Base-by-base conservation (phyloP, 257 asterid genomes). In the Penstemon newberryi region DNA sequence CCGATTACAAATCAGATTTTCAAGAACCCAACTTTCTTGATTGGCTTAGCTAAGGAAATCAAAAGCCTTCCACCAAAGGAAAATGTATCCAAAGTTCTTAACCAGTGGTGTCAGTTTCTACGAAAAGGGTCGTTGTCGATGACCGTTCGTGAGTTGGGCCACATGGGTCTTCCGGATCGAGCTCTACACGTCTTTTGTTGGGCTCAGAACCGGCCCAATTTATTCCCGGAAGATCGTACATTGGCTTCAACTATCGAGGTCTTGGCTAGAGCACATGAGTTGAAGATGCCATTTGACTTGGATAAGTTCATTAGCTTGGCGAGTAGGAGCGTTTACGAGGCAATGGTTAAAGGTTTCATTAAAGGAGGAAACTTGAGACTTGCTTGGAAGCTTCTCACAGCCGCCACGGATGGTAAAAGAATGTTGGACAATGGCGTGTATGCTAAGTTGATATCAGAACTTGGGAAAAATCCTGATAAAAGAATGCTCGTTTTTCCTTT, bases 111-210 rank as follows among this genome's bases (percentile, higher is more conserved):
- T 57, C 85, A 73, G 10, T 89, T 87, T 85, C 87, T 91, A 0
- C 82, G 90, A 7, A 91, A 89, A 73, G 97, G 97, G 46, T 86
- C 96, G 0, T 68, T 91, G 60, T 91, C 96, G 0, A 60, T 91
- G 55, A 25, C 89, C 93, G 6, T 59, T 90, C 33, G 2, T 25
- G 33, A 25, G 33, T 25, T 25, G 33, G 33, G 33, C 33, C 33
- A 25, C 33, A 25, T 25, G 33, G 33, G 33, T 25, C 33, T 25
- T 25, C 33, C 33, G 2, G 33, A 25, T 25, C 33, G 33, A 2
- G 33, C 33, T 25, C 33, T 25, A 25, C 33, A 25, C 33, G 33
- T 25, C 33, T 25, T 25, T 25, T 25, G 33, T 25, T 25, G 33
- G 33, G 33, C 33, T 25, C 33, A 25, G 33, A 25, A 2, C 33